phyloP scores from a whole-genome alignment of 2,329 filamentous ascomycete species.

The Thielaviopsis cerberus region DNA sequence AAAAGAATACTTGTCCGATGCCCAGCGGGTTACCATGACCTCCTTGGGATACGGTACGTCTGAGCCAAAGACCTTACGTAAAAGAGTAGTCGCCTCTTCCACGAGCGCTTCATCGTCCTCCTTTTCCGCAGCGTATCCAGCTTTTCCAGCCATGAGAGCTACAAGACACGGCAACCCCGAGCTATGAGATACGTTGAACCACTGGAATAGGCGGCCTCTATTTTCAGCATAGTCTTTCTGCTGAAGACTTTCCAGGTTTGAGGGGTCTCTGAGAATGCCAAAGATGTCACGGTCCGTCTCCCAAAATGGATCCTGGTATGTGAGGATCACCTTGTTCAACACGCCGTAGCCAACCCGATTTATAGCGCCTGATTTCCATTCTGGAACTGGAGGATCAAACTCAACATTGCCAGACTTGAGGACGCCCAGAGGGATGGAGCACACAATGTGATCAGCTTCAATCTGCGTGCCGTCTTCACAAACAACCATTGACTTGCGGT shows the following conservation, averaged over 20 bases:
- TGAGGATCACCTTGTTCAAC: constrained; percentile 84
- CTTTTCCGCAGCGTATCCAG: constrained; percentile 71
- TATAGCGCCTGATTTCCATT: constrained; percentile 69
- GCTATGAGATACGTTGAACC: constrained; percentile 88
- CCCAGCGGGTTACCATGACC: constrained; percentile 82
- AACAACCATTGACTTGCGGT: constrained; percentile 38
- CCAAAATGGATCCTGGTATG: constrained; percentile 85
- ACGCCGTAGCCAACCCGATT: constrained; percentile 76
- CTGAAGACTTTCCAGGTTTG: constrained; percentile 45
- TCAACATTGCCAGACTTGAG: constrained; percentile 63
- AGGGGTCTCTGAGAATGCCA: constrained; percentile 64
- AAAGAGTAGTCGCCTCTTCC: constrained; percentile 58
- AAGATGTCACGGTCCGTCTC: constrained; percentile 81
- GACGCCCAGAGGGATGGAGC: constrained; percentile 78
- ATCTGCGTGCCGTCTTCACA: constrained; percentile 61
- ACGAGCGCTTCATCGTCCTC: constrained; percentile 59
- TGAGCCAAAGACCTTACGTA: constrained; percentile 56
- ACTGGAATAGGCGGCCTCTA: constrained; percentile 88
- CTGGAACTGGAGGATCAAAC: constrained; percentile 82
- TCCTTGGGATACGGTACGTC: constrained; percentile 62
- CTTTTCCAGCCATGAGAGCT: constrained; percentile 87
- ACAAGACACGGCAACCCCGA: constrained; percentile 75
- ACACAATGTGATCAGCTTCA: constrained; percentile 77
- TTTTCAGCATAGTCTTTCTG: constrained; percentile 40
- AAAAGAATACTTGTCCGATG: constrained; percentile 71